A percentile compares a stretch with the other conserved stretches of the same genome.
Evolutionary conservation across 257 asterid genomes (phyloP).

Genomic region (Perilla frutescens): DNA sequence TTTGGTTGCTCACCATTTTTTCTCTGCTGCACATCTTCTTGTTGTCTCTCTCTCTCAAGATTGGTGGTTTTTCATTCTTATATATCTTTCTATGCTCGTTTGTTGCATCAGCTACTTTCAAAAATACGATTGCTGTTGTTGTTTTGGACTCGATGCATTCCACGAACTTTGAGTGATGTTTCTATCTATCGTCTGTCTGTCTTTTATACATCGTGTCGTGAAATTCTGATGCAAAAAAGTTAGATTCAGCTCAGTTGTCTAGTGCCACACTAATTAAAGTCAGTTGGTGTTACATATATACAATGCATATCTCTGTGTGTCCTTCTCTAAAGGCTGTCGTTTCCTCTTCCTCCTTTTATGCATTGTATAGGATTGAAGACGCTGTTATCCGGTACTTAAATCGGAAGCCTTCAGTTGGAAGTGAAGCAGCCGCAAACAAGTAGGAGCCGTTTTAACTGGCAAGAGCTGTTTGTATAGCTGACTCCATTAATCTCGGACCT

Average conservation of each 20-base stretch:
- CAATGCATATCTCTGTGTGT: background rate
- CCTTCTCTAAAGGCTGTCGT: too few relatives aligned
- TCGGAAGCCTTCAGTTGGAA: slow-evolving; percentile 61
- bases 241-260: too few relatives aligned
- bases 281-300: slow-evolving; percentile 14
- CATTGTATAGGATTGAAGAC: slow-evolving; percentile 64
- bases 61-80: too few relatives aligned
- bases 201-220: background rate
- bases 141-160: background rate
- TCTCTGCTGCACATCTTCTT: background rate
- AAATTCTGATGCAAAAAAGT: background rate
- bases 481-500: slow-evolving; percentile 24
- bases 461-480: slow-evolving; percentile 31
- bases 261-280: too few relatives aligned
- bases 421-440: slow-evolving; percentile 47
- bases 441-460: slow-evolving; percentile 26
- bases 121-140: background rate
- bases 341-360: slow-evolving; percentile 27
- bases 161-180: background rate
- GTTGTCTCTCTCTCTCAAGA: too few relatives aligned
- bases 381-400: slow-evolving; percentile 76
- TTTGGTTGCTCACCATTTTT: slow-evolving; percentile 1
- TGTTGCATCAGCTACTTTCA: background rate
- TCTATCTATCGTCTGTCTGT: too few relatives aligned
- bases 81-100: background rate